phyloP scores from a whole-genome alignment of 306 rosid species.

The Cajanus cajan region DNA sequence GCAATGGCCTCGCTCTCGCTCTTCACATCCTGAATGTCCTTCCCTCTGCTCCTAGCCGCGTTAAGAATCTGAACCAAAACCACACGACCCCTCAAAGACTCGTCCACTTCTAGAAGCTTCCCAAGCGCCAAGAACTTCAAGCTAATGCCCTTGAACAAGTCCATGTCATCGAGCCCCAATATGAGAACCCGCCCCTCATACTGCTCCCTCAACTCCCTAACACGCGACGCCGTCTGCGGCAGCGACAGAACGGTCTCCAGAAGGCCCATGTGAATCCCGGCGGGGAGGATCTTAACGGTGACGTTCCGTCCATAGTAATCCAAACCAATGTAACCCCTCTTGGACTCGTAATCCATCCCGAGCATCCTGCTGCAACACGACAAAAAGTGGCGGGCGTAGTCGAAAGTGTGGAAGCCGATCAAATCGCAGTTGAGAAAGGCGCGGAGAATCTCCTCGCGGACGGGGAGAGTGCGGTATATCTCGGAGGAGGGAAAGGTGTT shows the following conservation, averaged over 20 bases:
- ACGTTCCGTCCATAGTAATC: slow-evolving; percentile 72
- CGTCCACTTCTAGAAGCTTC: slow-evolving; percentile 43
- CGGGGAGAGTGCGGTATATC: slow-evolving; percentile 58
- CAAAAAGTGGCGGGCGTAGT: slow-evolving; percentile 73
- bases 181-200: slow-evolving; percentile 52
- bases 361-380: slow-evolving; percentile 74
- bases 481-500: slow-evolving; percentile 66
- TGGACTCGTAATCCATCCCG: slow-evolving; percentile 68
- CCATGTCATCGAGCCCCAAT: slow-evolving; percentile 74
- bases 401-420: slow-evolving; percentile 71
- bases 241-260: slow-evolving; percentile 43
- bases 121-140: slow-evolving; percentile 69
- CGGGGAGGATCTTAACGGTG: slow-evolving; percentile 61
- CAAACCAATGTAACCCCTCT: slow-evolving; percentile 73
- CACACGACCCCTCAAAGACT: slow-evolving; percentile 38
- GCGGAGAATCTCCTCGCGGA: slow-evolving; percentile 56
- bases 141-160: slow-evolving; percentile 67
- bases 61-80: slow-evolving; percentile 73
- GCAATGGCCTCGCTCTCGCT: slow-evolving; percentile 50
- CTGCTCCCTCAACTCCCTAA: slow-evolving; percentile 39
- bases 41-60: slow-evolving; percentile 64
- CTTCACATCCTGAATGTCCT: slow-evolving; percentile 64
- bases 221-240: slow-evolving; percentile 36
- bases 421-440: slow-evolving; percentile 66
- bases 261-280: slow-evolving; percentile 73